Evolutionary conservation across 2,329 filamentous ascomycete genomes (phyloP).

Genomic region (Trichoderma polysporum): DNA sequence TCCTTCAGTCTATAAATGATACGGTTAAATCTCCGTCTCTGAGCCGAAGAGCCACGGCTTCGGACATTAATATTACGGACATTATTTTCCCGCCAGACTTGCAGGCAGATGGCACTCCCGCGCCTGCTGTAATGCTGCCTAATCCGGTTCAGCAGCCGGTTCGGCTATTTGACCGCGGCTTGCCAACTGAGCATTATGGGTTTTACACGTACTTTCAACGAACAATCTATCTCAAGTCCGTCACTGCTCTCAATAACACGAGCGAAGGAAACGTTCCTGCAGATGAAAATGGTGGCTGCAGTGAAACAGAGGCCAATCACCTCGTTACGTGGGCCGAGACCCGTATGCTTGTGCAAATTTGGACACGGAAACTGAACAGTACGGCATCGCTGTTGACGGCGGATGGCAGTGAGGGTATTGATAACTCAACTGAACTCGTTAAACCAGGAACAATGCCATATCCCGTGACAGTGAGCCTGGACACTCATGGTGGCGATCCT

Average conservation of each 20-base stretch:
- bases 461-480: conserved; percentile 59
- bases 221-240: conserved; percentile 74
- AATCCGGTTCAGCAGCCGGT: conserved; percentile 73
- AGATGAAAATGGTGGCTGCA: conserved; percentile 56
- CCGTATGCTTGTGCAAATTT: conserved; percentile 64
- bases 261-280: conserved; percentile 42
- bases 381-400: conserved; percentile 41
- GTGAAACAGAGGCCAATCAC: conserved; percentile 52
- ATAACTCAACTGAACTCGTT: conserved; percentile 33
- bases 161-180: conserved; percentile 79
- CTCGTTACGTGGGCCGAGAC: conserved; percentile 61
- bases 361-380: conserved; percentile 53
- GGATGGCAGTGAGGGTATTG: conserved; percentile 31
- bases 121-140: conserved; percentile 70
- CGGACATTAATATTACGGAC: conserved; percentile 26
- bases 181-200: conserved; percentile 81
- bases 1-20: conserved; percentile 53
- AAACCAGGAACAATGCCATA: conserved; percentile 63
- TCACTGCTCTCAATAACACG: conserved; percentile 47
- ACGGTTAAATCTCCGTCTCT: conserved; percentile 32
- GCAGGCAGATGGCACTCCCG: conserved; percentile 68
- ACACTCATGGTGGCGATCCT: conserved; percentile 61
- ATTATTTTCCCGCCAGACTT: conserved; percentile 63
- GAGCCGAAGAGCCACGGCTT: conserved; percentile 1
- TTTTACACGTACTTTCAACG: conserved; percentile 93